These are phyloP conservation scores for Cornus florida DNA, from an alignment of 148 eudicot genomes.

Conservation along the genomic window DNA sequence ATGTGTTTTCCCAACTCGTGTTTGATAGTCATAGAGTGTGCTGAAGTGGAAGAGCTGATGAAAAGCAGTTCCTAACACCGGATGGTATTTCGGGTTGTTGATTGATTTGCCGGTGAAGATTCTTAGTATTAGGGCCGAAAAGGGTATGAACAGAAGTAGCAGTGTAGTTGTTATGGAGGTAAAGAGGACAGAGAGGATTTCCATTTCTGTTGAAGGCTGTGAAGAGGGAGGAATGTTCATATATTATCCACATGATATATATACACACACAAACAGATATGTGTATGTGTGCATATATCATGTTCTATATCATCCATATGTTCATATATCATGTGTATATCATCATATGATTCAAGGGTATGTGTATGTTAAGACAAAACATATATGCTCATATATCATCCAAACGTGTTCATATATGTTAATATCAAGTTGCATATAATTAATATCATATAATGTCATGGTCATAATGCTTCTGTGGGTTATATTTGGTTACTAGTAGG, in stretches of 20 bases:
- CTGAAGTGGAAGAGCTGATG: slow-evolving; percentile 49
- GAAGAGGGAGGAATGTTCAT: background rate
- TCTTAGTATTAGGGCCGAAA: slow-evolving; percentile 27
- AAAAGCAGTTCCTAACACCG: slow-evolving; percentile 64
- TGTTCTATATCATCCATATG: no score
- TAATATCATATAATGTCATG: no score
- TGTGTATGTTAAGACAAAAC: background rate
- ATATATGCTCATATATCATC: no score
- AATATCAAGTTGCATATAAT: background rate
- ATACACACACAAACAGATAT: background rate
- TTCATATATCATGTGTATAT: no score
- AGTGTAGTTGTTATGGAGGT: slow-evolving; percentile 19
- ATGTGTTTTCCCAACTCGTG: slow-evolving; percentile 44
- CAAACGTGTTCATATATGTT: no score
- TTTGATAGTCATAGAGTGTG: slow-evolving; percentile 50
- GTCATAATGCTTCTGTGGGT: no score
- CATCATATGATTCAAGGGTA: background rate
- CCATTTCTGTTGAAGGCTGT: slow-evolving; percentile 30
- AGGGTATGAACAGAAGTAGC: slow-evolving; percentile 17
- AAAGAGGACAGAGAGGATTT: slow-evolving; percentile 35
- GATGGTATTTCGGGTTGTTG: slow-evolving; percentile 39
- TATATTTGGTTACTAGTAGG: no score
- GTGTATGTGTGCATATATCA: no score
- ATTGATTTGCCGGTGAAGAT: slow-evolving; percentile 60
- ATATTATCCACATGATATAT: background rate